Conservation (phyloP, 202 grass and related monocot genomes). For the Elaeis oleifera region DNA sequence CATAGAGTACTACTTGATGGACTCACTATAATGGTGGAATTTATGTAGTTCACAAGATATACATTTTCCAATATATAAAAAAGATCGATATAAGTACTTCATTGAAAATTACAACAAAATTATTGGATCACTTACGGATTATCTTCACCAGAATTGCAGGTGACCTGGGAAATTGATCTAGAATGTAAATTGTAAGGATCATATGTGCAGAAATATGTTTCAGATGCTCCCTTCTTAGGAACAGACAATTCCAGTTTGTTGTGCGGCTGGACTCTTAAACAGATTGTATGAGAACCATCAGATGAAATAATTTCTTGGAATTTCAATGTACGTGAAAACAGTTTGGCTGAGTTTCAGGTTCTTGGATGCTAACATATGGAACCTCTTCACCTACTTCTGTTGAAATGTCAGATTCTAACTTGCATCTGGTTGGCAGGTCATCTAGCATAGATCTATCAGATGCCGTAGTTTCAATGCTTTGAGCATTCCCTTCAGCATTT, state of each 20-base stretch:
- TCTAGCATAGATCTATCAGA: conserved; percentile 58
- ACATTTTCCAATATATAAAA: neutral
- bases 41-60: too few relatives aligned
- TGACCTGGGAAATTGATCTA: conserved; percentile 68
- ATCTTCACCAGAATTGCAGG: conserved; percentile 89
- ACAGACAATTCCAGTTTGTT: conserved; percentile 59
- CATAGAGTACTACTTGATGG: too few relatives aligned
- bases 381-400: conserved; percentile 51
- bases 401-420: conserved; percentile 24
- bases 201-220: conserved; percentile 74
- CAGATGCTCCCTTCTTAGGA: conserved; percentile 69
- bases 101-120: neutral
- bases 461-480: conserved; percentile 33
- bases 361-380: conserved; percentile 43
- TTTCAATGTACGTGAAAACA: conserved; percentile 72
- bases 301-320: conserved; percentile 72
- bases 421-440: conserved; percentile 10
- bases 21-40: too few relatives aligned
- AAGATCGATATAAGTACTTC: neutral
- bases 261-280: conserved; percentile 70
- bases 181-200: conserved; percentile 74
- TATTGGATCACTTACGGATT: conserved; percentile 51
- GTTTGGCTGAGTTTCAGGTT: conserved; percentile 66
- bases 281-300: conserved; percentile 55
- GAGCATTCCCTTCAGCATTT: conserved; percentile 42